Evolutionary conservation across 1,284 basidiomycete genomes (phyloP), one percentile per base, ranked within the genome.

Genomic region (Volvariella volvacea): DNA sequence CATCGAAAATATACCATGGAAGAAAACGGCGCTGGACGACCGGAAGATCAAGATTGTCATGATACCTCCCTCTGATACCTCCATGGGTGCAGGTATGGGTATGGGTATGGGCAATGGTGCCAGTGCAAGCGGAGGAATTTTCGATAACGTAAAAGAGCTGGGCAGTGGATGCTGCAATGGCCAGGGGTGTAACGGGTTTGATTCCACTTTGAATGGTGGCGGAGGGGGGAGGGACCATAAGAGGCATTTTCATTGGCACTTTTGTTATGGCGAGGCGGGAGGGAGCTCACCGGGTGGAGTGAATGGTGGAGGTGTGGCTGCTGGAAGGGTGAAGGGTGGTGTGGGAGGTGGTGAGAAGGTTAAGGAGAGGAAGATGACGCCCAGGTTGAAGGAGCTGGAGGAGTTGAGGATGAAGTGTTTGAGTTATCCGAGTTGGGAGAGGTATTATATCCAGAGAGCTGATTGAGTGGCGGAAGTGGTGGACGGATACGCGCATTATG

Each of bases 361-460:
- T 42, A 57, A 53, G 46, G 52, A 42, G 8, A 58, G 61, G 33
- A 63, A 55, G 43, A 52, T 58, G 44, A 63, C 52, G 43, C 54
- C 47, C 37, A 59, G 56, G 46, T 49, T 63, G 50, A 63, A 60
- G 46, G 64, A 70, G 55, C 62, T 66, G 49, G 64, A 69, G 47
- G 64, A 63, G 43, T 66, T 68, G 55, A 62, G 64, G 54, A 55
- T 63, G 25, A 71, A 78, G 57, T 67, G 70, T 43, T 67, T 74
- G 41, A 51, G 65, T 14, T 78, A 75, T 55, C 78, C 79, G 20
- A 74, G 70, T 43, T 83, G 81, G 80, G 68, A 82, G 57, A 65
- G 76, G 44, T 83, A 82, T 56, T 59, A 71, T 31, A 69, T 83
- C 33, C 69, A 67, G 50, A 65, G 62, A 43, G 60, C 60, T 12